phyloP scores from a whole-genome alignment of 768 basidiomycete genomes.

The Leccinum truebloodii region DNA sequence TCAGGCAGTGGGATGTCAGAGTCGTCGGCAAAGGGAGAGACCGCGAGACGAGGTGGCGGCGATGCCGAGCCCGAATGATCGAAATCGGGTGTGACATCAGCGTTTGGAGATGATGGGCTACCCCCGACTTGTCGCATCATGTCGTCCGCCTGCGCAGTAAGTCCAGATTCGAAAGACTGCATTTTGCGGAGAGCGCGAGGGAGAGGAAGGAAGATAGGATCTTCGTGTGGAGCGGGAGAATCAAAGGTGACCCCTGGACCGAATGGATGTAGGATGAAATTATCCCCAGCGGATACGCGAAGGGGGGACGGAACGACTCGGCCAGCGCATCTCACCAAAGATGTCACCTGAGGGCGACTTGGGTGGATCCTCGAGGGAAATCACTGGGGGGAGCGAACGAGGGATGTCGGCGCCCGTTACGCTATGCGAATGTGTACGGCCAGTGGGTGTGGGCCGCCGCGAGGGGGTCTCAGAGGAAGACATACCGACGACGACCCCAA shows the following conservation, averaged over 20 bases:
- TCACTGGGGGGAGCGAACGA: constrained; percentile 34
- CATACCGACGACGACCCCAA: constrained; percentile 26
- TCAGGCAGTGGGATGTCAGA: constrained; percentile 29
- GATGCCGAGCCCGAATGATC: constrained; percentile 35
- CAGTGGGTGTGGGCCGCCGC: constrained; percentile 37
- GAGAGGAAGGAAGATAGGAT: constrained; percentile 37
- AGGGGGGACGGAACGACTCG: constrained; percentile 49
- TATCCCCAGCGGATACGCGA: constrained; percentile 32
- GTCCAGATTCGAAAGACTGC: constrained; percentile 81
- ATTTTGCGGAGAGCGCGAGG: constrained; percentile 35
- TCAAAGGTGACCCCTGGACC: constrained; percentile 64
- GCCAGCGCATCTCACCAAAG: constrained; percentile 46
- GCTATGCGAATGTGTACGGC: constrained; percentile 75
- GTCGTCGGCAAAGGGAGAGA: constrained; percentile 31
- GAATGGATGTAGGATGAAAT: constrained; percentile 48
- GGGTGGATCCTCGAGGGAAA: constrained; percentile 27
- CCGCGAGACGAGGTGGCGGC: constrained; percentile 22
- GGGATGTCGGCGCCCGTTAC: constrained; percentile 71
- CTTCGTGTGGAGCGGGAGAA: constrained; percentile 50
- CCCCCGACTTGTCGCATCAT: constrained; percentile 23
- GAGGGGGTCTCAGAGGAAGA: constrained; percentile 34
- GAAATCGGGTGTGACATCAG: constrained; percentile 25
- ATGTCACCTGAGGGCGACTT: constrained; percentile 46
- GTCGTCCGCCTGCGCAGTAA: constrained; percentile 42
- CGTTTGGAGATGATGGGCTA: constrained; percentile 8